phyloP scores from a whole-genome alignment of 192 early-diverging fungal genomes.

The Thoreauomyces humboldtii region DNA sequence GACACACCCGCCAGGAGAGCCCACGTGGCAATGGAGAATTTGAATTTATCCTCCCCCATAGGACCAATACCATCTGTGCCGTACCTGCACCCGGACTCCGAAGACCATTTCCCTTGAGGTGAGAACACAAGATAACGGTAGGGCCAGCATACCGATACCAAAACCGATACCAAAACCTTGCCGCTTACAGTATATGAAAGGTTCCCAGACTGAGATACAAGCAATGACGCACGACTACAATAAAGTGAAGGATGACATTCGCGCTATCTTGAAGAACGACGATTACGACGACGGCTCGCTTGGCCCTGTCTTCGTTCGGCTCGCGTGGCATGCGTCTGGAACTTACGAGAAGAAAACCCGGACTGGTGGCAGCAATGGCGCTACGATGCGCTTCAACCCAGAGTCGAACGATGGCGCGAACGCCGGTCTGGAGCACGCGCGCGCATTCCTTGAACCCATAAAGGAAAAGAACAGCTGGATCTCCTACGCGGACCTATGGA shows the following conservation, averaged over 20 bases:
- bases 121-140: no score
- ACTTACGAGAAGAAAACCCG: constrained; percentile 59
- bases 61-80: no score
- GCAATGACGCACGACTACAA: constrained; percentile 20
- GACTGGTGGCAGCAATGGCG: constrained; percentile 66
- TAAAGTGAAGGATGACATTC: constrained; percentile 41
- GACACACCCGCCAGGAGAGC: no score
- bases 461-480: constrained; percentile 62
- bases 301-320: constrained; percentile 61
- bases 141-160: no score
- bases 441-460: constrained; percentile 58
- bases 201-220: no score
- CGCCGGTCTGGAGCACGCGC: constrained; percentile 51
- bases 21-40: no score
- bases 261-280: constrained; percentile 35
- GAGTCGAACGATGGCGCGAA: constrained; percentile 69
- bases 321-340: constrained; percentile 68
- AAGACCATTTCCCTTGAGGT: no score
- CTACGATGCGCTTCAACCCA: constrained; percentile 64
- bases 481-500: constrained; percentile 75
- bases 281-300: constrained; percentile 63
- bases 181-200: no score
- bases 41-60: no score
- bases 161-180: no score
- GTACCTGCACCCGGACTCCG: no score